Conservation (phyloP, 805 yeast genomes). For the Metschnikowia koreensis region DNA sequence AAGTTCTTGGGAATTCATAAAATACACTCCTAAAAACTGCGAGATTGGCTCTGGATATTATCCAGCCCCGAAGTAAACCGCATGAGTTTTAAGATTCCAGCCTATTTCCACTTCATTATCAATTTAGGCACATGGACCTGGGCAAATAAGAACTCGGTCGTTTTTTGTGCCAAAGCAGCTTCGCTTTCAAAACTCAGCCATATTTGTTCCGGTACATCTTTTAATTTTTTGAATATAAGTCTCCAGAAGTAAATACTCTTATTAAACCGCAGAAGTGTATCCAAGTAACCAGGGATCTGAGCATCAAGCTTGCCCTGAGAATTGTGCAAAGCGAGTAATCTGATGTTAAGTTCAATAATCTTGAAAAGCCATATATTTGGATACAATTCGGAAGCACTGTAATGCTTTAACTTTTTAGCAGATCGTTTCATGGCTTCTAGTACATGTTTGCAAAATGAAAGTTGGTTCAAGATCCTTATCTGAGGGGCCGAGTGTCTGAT, state of each 20-base stretch:
- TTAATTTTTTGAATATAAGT: neutral
- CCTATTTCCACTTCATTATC: too few relatives aligned
- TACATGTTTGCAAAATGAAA: neutral
- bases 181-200: neutral
- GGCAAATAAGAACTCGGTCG: too few relatives aligned
- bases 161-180: too few relatives aligned
- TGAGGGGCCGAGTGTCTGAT: too few relatives aligned
- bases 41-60: too few relatives aligned
- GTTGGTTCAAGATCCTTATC: neutral
- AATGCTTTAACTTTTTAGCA: neutral
- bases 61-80: too few relatives aligned
- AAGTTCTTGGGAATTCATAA: too few relatives aligned
- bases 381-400: neutral
- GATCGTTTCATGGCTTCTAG: neutral
- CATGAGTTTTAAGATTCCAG: too few relatives aligned
- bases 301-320: neutral
- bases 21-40: too few relatives aligned
- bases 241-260: slow-evolving; percentile 1
- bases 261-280: neutral
- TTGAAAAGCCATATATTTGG: slow-evolving; percentile 1
- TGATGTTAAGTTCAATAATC: slow-evolving; percentile 2
- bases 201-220: neutral
- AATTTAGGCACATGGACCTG: too few relatives aligned
- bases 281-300: neutral
- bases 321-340: neutral